Percentiles rank a stretch among this genome's conserved stretches.
Conservation (phyloP, 176 grass and related monocot species). For the Puya raimondii region DNA sequence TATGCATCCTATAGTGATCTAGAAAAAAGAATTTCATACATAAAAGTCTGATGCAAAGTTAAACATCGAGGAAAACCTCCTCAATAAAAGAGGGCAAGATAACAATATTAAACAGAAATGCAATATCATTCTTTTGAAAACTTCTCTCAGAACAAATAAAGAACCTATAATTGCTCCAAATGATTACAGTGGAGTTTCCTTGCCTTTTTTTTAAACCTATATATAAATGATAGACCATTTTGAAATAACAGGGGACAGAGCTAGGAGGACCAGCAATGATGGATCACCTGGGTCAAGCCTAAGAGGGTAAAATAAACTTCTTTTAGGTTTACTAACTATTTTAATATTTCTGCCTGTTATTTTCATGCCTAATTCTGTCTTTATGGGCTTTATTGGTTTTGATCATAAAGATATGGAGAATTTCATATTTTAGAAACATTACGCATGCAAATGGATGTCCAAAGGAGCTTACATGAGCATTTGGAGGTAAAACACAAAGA, state of each 20-base stretch:
- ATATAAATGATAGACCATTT: neutral
- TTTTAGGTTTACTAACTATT: neutral
- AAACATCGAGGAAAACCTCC: too few species aligned
- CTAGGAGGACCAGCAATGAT: neutral
- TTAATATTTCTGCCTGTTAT: neutral
- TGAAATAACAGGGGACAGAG: neutral
- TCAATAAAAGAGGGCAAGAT: too few species aligned
- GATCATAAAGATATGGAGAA: neutral
- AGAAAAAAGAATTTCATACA: too few species aligned
- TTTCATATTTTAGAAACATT: slow-evolving; percentile 8
- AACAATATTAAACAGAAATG: too few species aligned
- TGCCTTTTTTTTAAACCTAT: neutral
- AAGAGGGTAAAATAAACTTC: neutral
- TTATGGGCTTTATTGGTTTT: neutral
- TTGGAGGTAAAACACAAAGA: neutral
- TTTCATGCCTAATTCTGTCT: neutral
- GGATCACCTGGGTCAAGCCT: neutral
- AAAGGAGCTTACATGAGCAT: slow-evolving; percentile 10
- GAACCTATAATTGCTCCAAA: neutral
- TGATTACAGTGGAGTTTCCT: neutral
- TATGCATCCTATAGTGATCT: too few species aligned
- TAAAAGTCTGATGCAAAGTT: too few species aligned
- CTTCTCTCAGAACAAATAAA: neutral
- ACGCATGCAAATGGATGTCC: slow-evolving; percentile 6
- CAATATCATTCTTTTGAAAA: too few species aligned